phyloP scores from a whole-genome alignment of 495 filamentous ascomycete genomes.

The Trichoderma parareesei region DNA sequence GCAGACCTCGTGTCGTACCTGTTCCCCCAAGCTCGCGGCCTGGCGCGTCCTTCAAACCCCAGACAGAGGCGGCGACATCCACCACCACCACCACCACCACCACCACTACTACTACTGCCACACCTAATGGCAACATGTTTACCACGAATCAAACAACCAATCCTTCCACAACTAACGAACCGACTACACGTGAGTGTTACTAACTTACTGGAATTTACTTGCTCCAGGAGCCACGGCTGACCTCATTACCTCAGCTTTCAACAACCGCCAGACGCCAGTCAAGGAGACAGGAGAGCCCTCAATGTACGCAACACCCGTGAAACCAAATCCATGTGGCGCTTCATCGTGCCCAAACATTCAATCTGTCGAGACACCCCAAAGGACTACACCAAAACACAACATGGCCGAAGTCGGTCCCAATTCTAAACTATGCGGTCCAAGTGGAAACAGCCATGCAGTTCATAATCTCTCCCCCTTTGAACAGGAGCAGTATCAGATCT shows the following conservation, averaged over 20 bases:
- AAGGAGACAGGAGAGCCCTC: slow-evolving; percentile 20
- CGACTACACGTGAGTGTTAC: neutral
- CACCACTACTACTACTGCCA: neutral
- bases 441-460: slow-evolving; percentile 10
- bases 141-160: neutral
- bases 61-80: neutral
- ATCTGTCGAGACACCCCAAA: neutral
- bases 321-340: neutral
- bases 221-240: neutral
- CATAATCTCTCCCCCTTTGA: slow-evolving; percentile 20
- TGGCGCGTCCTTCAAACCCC: neutral
- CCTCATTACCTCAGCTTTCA: slow-evolving; percentile 7
- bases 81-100: no score
- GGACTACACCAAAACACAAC: neutral
- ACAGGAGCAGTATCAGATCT: slow-evolving; percentile 17
- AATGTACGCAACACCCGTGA: slow-evolving; percentile 28
- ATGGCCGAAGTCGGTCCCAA: neutral
- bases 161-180: neutral
- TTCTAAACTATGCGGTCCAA: neutral
- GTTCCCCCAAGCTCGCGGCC: neutral
- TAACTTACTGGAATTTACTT: neutral
- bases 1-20: neutral
- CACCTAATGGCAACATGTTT: neutral
- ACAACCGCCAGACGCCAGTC: slow-evolving; percentile 9
- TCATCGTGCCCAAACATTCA: neutral